Evolutionary conservation across 2,329 filamentous ascomycete genomes (phyloP).

Genomic region (Arthrobotrys entomopaga): DNA sequence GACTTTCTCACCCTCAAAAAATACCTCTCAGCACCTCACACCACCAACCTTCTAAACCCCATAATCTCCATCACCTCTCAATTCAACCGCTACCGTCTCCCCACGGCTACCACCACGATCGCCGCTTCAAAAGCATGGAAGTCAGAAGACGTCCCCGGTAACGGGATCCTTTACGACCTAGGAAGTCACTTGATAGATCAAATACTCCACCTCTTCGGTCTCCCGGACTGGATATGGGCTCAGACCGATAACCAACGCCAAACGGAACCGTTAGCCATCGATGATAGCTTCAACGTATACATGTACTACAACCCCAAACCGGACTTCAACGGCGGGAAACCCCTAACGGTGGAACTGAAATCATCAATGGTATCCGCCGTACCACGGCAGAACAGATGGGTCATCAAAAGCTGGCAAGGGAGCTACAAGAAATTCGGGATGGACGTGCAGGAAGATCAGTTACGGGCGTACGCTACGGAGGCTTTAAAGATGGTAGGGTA

Average conservation of each 20-base stretch:
- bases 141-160: slow-evolving; percentile 54
- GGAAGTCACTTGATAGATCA: slow-evolving; percentile 63
- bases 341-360: slow-evolving; percentile 60
- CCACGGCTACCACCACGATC: slow-evolving; percentile 17
- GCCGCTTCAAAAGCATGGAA: slow-evolving; percentile 56
- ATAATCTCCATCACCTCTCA: slow-evolving; percentile 57
- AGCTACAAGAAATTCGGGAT: slow-evolving; percentile 63
- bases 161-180: slow-evolving; percentile 62
- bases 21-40: slow-evolving; percentile 50
- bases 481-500: slow-evolving; percentile 26
- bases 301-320: slow-evolving; percentile 60
- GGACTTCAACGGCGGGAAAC: slow-evolving; percentile 56
- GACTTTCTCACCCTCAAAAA: slow-evolving; percentile 62
- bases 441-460: slow-evolving; percentile 48
- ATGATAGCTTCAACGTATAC: slow-evolving; percentile 62
- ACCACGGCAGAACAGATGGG: slow-evolving; percentile 60
- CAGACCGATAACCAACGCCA: slow-evolving; percentile 60
- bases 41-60: slow-evolving; percentile 51
- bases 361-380: slow-evolving; percentile 60
- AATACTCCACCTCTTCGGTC: slow-evolving; percentile 61
- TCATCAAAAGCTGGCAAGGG: slow-evolving; percentile 61
- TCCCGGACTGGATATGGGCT: slow-evolving; percentile 60
- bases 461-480: slow-evolving; percentile 13
- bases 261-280: slow-evolving; percentile 56
- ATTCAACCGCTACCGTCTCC: slow-evolving; percentile 58